Percentiles rank a stretch among this genome's conserved stretches.
Conservation (phyloP, 345 rosid species). For the Turnera subulata region DNA sequence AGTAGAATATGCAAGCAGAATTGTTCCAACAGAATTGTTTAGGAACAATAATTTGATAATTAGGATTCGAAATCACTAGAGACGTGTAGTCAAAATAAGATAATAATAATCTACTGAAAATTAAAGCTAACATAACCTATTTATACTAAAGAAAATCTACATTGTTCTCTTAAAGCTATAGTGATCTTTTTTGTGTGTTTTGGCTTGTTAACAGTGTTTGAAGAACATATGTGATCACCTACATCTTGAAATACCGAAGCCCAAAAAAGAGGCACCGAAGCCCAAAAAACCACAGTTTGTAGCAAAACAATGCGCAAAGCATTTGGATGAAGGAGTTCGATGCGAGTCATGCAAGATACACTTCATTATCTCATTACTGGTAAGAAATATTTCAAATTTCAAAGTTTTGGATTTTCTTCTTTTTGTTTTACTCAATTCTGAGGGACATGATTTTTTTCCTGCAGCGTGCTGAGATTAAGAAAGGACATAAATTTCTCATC, state of each 20-base stretch:
- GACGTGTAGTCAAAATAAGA: too few relatives aligned
- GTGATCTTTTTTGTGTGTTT: neutral
- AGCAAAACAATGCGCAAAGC: conserved; percentile 87
- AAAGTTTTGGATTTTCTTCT: conserved; percentile 6
- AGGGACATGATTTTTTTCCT: conserved; percentile 17
- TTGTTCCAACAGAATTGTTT: too few relatives aligned
- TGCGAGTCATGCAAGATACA: conserved; percentile 85
- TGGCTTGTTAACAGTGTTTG: conserved; percentile 63
- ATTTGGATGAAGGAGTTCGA: conserved; percentile 83
- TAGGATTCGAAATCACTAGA: too few relatives aligned
- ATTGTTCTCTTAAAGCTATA: neutral
- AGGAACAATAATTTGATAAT: too few relatives aligned
- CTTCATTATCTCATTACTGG: conserved; percentile 76
- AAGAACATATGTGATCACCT: conserved; percentile 93
- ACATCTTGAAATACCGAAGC: conserved; percentile 59
- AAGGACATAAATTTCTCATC: conserved; percentile 84
- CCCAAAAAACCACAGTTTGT: conserved; percentile 70
- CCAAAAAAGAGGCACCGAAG: conserved; percentile 70
- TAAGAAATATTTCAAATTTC: conserved; percentile 32
- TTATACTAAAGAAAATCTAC: too few relatives aligned
- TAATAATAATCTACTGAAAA: too few relatives aligned
- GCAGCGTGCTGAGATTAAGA: conserved; percentile 72
- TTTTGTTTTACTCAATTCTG: conserved; percentile 8
- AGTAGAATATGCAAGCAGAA: too few relatives aligned
- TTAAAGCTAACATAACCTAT: too few relatives aligned